phyloP scores from a whole-genome alignment of 2,329 filamentous ascomycete genomes.

The Alternaria ethzedia region DNA sequence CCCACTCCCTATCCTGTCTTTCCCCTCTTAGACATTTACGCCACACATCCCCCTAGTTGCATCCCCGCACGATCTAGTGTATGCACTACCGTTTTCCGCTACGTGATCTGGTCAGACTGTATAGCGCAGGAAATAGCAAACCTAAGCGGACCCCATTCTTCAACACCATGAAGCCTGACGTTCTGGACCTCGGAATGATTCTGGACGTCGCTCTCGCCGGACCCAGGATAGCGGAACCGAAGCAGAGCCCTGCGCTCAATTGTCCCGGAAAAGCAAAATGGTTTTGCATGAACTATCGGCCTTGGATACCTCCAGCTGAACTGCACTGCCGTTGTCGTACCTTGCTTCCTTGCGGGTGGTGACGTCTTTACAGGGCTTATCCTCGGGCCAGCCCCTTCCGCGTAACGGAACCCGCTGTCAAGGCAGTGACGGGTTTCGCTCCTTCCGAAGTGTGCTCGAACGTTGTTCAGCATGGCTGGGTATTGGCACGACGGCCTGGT shows the following conservation, averaged over 20 bases:
- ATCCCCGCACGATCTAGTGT: background rate
- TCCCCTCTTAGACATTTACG: background rate
- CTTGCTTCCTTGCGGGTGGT: background rate
- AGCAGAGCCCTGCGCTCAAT: background rate
- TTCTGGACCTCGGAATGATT: background rate
- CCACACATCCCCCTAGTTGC: background rate
- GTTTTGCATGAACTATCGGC: background rate
- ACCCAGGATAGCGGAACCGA: background rate
- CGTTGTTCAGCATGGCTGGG: too few relatives aligned
- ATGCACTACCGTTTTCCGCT: background rate
- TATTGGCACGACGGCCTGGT: background rate
- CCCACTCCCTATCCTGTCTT: background rate
- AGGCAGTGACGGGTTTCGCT: background rate
- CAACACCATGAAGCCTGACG: background rate
- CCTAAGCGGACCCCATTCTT: slow-evolving; percentile 18
- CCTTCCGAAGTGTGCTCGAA: background rate
- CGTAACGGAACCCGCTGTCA: background rate
- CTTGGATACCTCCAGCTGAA: background rate
- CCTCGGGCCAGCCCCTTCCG: background rate
- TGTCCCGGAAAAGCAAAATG: background rate
- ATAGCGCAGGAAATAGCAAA: slow-evolving; percentile 24
- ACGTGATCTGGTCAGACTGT: slow-evolving; percentile 4
- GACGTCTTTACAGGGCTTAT: background rate
- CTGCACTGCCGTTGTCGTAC: background rate
- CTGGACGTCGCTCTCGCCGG: background rate